Conservation (phyloP, 176 grass and related monocot genomes). For the Zea luxurians region DNA sequence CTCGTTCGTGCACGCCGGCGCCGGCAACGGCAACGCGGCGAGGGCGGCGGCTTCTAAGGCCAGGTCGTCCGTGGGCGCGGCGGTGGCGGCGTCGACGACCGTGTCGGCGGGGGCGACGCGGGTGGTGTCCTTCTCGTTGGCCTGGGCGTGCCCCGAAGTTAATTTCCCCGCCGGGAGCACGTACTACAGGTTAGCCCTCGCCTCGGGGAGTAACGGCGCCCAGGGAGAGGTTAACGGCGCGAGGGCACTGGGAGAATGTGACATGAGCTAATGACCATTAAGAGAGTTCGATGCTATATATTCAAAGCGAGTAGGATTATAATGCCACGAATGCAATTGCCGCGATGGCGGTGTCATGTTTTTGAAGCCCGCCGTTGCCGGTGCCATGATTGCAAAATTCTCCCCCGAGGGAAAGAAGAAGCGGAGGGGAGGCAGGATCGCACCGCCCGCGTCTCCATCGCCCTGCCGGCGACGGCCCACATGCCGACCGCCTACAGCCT, state of each 20-base stretch:
- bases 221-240: too few species aligned
- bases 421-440: constrained; percentile 16
- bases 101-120: constrained; percentile 53
- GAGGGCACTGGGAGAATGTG: too few species aligned
- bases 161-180: constrained; percentile 73
- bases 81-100: constrained; percentile 57
- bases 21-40: constrained; percentile 17
- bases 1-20: constrained; percentile 46
- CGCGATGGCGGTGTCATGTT: too few species aligned
- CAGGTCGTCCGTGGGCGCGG: constrained; percentile 79
- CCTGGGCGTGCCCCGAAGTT: constrained; percentile 85
- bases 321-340: too few species aligned
- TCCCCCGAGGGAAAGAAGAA: background rate
- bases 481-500: constrained; percentile 55
- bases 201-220: too few species aligned
- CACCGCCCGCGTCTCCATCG: background rate
- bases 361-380: too few species aligned
- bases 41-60: constrained; percentile 36
- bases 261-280: too few species aligned
- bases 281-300: too few species aligned
- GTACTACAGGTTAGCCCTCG: constrained; percentile 65
- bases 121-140: constrained; percentile 71
- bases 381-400: too few species aligned
- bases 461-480: constrained; percentile 38
- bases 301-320: too few species aligned